Evolutionary conservation across 2,329 filamentous ascomycete genomes (phyloP).

Genomic region (Colletotrichum eleusines): DNA sequence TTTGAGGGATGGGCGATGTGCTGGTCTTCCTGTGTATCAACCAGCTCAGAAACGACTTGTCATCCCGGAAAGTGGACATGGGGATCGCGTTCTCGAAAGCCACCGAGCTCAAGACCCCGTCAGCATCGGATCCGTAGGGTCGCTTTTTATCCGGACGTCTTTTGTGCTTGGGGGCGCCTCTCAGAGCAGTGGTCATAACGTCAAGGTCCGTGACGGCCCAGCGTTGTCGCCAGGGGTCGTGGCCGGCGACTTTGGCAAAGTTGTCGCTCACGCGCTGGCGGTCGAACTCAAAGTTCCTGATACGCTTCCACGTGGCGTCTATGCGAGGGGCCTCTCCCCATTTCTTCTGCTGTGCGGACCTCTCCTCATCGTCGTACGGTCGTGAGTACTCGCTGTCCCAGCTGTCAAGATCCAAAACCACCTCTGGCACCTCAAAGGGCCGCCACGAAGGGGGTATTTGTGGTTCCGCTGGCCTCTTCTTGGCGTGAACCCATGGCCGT

Average conservation of each 20-base stretch:
- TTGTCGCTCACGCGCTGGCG: conserved; percentile 35
- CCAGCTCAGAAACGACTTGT: conserved; percentile 53
- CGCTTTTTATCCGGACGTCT: neutral
- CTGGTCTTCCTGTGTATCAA: conserved; percentile 47
- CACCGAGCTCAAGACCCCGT: conserved; percentile 11
- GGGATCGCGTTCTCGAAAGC: conserved; percentile 50
- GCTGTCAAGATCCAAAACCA: conserved; percentile 66
- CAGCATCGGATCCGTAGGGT: neutral
- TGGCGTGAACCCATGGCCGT: conserved; percentile 26
- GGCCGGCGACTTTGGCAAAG: conserved; percentile 32
- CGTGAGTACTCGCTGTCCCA: conserved; percentile 59
- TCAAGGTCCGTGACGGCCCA: conserved; percentile 59
- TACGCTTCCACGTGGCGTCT: conserved; percentile 44
- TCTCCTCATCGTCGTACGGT: conserved; percentile 52
- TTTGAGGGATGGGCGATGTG: neutral
- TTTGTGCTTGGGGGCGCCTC: conserved; percentile 20
- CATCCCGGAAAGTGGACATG: conserved; percentile 45
- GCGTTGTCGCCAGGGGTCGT: conserved; percentile 36
- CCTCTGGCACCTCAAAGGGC: conserved; percentile 51
- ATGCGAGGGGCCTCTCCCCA: conserved; percentile 48
- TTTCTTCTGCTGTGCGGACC: conserved; percentile 47
- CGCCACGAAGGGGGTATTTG: conserved; percentile 30
- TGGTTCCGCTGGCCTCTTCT: conserved; percentile 22
- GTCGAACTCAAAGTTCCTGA: conserved; percentile 49
- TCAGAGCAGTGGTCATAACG: conserved; percentile 56